phyloP scores from a whole-genome alignment of 306 rosid species.

The Vigna reflexopilosa region DNA sequence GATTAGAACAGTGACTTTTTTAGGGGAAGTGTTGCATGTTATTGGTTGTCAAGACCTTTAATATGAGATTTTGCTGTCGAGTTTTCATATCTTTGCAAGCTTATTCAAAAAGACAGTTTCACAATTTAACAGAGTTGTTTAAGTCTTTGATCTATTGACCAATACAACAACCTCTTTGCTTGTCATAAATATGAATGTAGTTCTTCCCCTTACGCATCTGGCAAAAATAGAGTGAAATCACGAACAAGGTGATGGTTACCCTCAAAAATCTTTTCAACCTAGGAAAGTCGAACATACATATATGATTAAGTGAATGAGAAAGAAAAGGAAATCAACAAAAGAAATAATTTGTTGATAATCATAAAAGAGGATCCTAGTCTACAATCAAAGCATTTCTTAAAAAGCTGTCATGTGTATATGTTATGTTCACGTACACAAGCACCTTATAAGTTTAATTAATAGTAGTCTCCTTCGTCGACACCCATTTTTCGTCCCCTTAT shows the following conservation, averaged over 20 bases:
- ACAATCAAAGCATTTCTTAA: too few species aligned
- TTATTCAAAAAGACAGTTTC: not conserved
- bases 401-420: too few species aligned
- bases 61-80: not conserved
- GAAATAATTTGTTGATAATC: not conserved
- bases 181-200: not conserved
- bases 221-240: slow-evolving; percentile 68
- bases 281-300: slow-evolving; percentile 12
- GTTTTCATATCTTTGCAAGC: not conserved
- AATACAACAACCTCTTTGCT: not conserved
- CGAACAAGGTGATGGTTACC: slow-evolving; percentile 65
- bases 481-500: too few species aligned
- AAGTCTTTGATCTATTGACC: not conserved
- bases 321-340: not conserved
- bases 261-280: slow-evolving; percentile 40
- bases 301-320: not conserved
- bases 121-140: not conserved
- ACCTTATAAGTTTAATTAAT: too few species aligned
- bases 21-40: too few species aligned
- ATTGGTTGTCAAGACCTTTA: too few species aligned
- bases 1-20: too few species aligned
- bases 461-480: too few species aligned
- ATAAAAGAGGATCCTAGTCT: too few species aligned
- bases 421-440: too few species aligned
- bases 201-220: not conserved